Percentiles rank a stretch among this genome's conserved stretches.
phyloP scores from a whole-genome alignment of 306 rosid genomes.

The Lablab purpureus region DNA sequence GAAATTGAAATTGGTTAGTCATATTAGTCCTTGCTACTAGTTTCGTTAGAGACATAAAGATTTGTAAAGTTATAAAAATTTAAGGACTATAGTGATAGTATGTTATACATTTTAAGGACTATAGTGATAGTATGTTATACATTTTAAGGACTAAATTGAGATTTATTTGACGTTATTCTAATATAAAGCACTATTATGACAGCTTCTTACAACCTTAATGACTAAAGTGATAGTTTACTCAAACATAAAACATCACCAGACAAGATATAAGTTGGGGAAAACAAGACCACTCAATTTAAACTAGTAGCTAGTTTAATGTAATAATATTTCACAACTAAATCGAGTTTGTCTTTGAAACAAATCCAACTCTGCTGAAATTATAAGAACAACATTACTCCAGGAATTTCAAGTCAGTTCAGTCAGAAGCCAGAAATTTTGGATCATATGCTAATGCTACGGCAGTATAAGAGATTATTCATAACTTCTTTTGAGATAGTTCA shows the following conservation, averaged over 20 bases:
- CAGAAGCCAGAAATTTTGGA: neutral
- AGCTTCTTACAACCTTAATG: no score
- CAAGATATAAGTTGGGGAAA: neutral
- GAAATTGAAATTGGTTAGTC: no score
- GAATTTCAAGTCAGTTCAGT: neutral
- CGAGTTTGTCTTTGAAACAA: neutral
- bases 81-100: no score
- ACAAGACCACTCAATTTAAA: slow-evolving; percentile 1
- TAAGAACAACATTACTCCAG: neutral
- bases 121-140: no score
- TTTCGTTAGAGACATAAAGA: no score
- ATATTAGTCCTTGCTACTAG: no score
- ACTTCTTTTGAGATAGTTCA: neutral
- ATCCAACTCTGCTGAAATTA: neutral
- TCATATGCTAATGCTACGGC: neutral
- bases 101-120: no score
- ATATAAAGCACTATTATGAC: neutral
- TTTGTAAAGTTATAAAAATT: no score
- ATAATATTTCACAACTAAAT: neutral
- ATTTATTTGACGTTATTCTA: no score
- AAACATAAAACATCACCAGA: neutral
- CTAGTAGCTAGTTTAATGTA: neutral
- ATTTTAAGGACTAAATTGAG: no score
- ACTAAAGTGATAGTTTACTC: no score
- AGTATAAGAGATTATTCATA: neutral